Base-by-base conservation (phyloP, 108 stramenopile species). In the Fistulifera pelliculosa region DNA sequence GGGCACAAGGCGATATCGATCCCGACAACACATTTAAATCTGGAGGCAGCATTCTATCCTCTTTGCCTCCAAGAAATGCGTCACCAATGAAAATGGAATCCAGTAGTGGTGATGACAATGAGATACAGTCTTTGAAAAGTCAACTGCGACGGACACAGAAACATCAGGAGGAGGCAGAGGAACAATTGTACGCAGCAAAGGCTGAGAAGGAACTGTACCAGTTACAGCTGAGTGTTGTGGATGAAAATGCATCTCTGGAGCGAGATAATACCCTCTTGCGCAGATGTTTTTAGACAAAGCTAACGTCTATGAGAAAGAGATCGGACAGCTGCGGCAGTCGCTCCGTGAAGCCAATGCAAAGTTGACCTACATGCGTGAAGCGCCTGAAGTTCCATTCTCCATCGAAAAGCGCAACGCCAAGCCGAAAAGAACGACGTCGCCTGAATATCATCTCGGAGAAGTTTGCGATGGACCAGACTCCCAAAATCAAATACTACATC, bases 231-330 rank as follows among this genome's bases (percentile, higher is more conserved):
- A 28, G 16, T 38, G 25, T 27, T 7, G 48, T 50, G 3, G 50
- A 51, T 18, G 50, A 23, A 6, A 23, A 26, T 22, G 26, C 22
- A 6, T 26, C 24, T 27, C 26, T 51, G 3, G 15, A 23, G 5
- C n/a, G 24, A 26, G 24, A 27, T n/a, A 17, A 51, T 5, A 45
- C 5, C 44, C 21, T 4, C 44, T 18, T 45, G 41, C 47, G 17
- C 27, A 61, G 13, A 62, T 60, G n/a, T 74, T 70, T 43, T 15
- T 64, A 1, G 39, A 66, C 17, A 59, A 60, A 19, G 49, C 63
- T 7, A 48, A 38, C 0, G 73, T 58, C 1, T 79, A 74, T 47
- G 77, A 79, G 57, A 22, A 40, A 26, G 73, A 79, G 63, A 79
- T 79, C 43, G 62, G 68, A 23, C n/a, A n/a, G 13, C 47, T 79